phyloP scores from a whole-genome alignment of 208 protist species.

The Dictyostelium gargantuum region DNA sequence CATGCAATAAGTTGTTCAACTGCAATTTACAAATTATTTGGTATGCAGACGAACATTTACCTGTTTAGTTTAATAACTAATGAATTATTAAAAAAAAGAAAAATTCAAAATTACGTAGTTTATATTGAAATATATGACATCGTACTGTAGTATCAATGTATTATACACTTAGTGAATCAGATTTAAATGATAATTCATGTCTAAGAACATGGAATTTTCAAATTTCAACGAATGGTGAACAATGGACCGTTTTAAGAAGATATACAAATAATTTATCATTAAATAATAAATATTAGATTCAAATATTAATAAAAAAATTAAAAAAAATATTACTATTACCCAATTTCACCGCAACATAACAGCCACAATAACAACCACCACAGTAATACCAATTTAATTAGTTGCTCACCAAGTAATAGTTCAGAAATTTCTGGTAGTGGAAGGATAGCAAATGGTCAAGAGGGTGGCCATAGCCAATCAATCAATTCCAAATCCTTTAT shows the following conservation, averaged over 20 bases:
- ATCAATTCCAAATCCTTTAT: constrained; percentile 2
- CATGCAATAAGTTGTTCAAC: no score
- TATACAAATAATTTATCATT: constrained; percentile 52
- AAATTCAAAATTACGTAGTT: no score
- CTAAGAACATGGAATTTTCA: constrained; percentile 69
- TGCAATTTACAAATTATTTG: no score
- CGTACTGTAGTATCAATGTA: constrained; percentile 13
- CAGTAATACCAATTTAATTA: background rate
- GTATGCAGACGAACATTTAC: no score
- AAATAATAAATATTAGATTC: constrained; percentile 44
- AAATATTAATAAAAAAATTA: no score
- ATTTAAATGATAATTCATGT: constrained; percentile 19
- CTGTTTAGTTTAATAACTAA: no score
- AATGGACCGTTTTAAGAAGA: constrained; percentile 56
- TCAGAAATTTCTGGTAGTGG: background rate
- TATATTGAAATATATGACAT: no score
- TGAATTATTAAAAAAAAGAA: no score
- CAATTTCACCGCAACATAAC: no score
- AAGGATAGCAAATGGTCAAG: no score
- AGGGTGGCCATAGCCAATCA: background rate
- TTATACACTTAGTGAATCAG: constrained; percentile 61
- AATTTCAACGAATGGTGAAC: constrained; percentile 57
- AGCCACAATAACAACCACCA: no score
- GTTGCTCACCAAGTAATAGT: background rate
- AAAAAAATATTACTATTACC: no score